phyloP scores from a whole-genome alignment of 352 stramenopile genomes.

The Aphanomyces astaci region DNA sequence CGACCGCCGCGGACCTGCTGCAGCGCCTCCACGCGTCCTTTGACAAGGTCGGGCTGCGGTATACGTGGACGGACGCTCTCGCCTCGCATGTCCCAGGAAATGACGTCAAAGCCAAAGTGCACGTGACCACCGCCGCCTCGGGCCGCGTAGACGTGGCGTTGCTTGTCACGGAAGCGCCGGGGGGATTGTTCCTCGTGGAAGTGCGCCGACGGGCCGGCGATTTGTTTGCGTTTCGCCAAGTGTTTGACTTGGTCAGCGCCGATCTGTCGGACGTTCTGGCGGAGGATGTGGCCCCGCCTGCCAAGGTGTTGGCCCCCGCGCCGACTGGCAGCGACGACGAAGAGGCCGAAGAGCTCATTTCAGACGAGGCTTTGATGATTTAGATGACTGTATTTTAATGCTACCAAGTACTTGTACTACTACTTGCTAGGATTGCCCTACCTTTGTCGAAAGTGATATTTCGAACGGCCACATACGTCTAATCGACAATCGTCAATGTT shows the following conservation, averaged over 20 bases:
- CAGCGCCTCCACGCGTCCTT: background rate
- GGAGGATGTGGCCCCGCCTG: background rate
- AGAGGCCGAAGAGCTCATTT: constrained; percentile 58
- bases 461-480: too few relatives aligned
- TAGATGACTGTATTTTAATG: constrained; percentile 26
- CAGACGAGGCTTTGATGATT: constrained; percentile 77
- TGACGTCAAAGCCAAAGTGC: constrained; percentile 13
- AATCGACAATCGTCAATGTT: too few relatives aligned
- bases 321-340: constrained; percentile 24
- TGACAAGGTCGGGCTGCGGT: background rate
- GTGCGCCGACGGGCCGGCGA: constrained; percentile 15
- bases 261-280: constrained; percentile 10
- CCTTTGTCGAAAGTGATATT: too few relatives aligned
- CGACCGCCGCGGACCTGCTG: constrained; percentile 8
- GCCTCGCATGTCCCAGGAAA: background rate
- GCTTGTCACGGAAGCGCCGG: constrained; percentile 41
- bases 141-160: constrained; percentile 26
- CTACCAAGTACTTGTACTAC: background rate
- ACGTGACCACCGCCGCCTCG: background rate
- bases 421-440: too few relatives aligned
- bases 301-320: constrained; percentile 1
- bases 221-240: constrained; percentile 17
- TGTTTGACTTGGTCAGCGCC: constrained; percentile 5
- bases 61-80: background rate
- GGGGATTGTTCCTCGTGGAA: constrained; percentile 20